Conservation (phyloP, 2,329 filamentous ascomycete species). For the Aspergillus brasiliensis region DNA sequence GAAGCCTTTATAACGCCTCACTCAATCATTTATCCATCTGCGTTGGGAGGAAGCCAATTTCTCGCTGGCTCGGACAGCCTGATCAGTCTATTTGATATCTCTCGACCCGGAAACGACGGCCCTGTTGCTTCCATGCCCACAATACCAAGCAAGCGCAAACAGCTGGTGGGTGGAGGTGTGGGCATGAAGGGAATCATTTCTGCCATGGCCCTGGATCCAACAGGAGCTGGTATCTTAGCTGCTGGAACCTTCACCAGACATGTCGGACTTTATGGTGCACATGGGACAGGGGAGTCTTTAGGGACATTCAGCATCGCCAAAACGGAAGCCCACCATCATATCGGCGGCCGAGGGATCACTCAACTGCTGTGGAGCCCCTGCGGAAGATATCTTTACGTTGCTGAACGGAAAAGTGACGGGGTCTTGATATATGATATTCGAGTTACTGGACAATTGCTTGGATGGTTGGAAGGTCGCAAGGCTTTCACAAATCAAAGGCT, state of each 20-base stretch:
- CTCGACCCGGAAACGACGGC: constrained; percentile 46
- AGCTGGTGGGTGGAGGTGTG: constrained; percentile 48
- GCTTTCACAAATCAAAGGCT: constrained; percentile 58
- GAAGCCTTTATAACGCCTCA: constrained; percentile 59
- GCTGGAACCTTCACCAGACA: constrained; percentile 60
- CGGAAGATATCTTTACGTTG: constrained; percentile 60
- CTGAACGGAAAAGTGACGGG: constrained; percentile 58
- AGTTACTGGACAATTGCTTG: constrained; percentile 53
- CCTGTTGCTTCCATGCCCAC: constrained; percentile 51
- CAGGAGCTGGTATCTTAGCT: constrained; percentile 53
- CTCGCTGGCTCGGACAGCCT: constrained; percentile 58
- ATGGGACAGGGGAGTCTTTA: constrained; percentile 52
- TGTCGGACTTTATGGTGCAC: constrained; percentile 57
- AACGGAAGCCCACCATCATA: constrained; percentile 39
- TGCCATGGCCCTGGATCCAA: constrained; percentile 50
- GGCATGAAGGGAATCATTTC: constrained; percentile 60
- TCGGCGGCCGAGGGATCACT: constrained; percentile 57
- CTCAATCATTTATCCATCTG: constrained; percentile 55
- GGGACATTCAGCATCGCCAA: constrained; percentile 54
- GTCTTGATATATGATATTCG: constrained; percentile 63
- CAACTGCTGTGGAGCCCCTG: constrained; percentile 60
- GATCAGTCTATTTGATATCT: constrained; percentile 60
- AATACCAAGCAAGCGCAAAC: constrained; percentile 52
- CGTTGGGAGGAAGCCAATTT: constrained; percentile 53
- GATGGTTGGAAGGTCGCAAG: constrained; percentile 50